A percentile compares a stretch with the other conserved stretches of the same genome.
phyloP scores from a whole-genome alignment of 495 filamentous ascomycete species.

The Aspergillus campestris region DNA sequence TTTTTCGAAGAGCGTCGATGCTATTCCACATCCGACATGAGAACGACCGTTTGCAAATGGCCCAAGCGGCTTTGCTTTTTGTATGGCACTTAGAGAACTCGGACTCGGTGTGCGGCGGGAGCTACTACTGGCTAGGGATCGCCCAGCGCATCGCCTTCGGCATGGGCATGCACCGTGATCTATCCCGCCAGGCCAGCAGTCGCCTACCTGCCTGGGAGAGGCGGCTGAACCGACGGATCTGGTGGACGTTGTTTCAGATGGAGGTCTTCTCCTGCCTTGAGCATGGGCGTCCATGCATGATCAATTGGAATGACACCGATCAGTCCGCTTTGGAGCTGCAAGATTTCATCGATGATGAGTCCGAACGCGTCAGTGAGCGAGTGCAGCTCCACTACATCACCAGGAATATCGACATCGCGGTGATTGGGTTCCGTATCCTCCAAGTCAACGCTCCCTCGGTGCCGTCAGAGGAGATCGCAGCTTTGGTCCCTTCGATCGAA shows the following conservation, averaged over 20 bases:
- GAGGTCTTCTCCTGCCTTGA: constrained; percentile 8
- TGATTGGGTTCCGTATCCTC: no score
- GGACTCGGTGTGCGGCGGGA: constrained; percentile 7
- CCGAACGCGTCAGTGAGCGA: no score
- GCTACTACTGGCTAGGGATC: constrained; percentile 13
- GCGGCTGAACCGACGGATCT: background rate
- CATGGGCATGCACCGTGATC: constrained; percentile 12
- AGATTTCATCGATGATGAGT: no score
- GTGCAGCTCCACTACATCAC: no score
- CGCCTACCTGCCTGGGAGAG: background rate
- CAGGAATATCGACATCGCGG: no score
- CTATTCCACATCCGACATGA: constrained; percentile 13
- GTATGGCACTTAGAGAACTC: constrained; percentile 7
- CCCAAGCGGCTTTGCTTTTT: constrained; percentile 14
- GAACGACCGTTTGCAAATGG: constrained; percentile 6
- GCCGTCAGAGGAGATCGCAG: no score
- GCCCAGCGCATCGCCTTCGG: constrained; percentile 14
- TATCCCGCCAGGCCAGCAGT: no score
- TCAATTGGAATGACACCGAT: constrained; percentile 7
- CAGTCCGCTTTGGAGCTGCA: constrained; percentile 3
- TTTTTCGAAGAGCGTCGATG: constrained; percentile 11
- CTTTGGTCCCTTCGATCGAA: no score
- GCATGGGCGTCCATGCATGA: constrained; percentile 11
- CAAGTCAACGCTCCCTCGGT: no score
- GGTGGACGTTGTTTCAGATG: constrained; percentile 10